Evolutionary conservation across 345 rosid genomes (phyloP).

Genomic region (Fremontodendron californicum): DNA sequence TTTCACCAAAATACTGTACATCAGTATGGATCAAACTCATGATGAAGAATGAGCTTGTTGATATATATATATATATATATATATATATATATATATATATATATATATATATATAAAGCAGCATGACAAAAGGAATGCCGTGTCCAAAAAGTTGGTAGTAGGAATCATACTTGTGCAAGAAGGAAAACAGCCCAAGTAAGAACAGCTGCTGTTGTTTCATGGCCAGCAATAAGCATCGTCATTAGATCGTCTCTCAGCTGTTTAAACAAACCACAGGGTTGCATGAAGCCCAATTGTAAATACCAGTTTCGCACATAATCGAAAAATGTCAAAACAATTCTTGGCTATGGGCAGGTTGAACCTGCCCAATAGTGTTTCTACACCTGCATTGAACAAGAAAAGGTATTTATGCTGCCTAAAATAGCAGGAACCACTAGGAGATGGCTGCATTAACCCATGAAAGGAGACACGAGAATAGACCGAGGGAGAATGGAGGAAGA

Average conservation of each 20-base stretch:
- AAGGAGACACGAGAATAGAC: neutral
- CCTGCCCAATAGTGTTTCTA: neutral
- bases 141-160: constrained; percentile 7
- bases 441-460: neutral
- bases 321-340: neutral
- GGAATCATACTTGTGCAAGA: constrained; percentile 69
- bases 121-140: neutral
- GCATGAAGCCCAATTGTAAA: constrained; percentile 6
- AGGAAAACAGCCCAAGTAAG: constrained; percentile 95
- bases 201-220: constrained; percentile 96
- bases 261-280: constrained; percentile 6
- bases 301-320: neutral
- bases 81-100: neutral
- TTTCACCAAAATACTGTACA: constrained; percentile 5
- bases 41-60: neutral
- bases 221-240: constrained; percentile 96
- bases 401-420: neutral
- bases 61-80: too few relatives aligned
- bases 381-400: neutral
- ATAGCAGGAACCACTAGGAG: constrained; percentile 1
- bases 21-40: neutral
- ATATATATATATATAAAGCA: neutral
- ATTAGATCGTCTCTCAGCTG: constrained; percentile 92
- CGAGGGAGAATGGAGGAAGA: neutral
- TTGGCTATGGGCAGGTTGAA: neutral